Evolutionary conservation across 1,284 basidiomycete genomes (phyloP).

Genomic region (Violaceomyces palustris): DNA sequence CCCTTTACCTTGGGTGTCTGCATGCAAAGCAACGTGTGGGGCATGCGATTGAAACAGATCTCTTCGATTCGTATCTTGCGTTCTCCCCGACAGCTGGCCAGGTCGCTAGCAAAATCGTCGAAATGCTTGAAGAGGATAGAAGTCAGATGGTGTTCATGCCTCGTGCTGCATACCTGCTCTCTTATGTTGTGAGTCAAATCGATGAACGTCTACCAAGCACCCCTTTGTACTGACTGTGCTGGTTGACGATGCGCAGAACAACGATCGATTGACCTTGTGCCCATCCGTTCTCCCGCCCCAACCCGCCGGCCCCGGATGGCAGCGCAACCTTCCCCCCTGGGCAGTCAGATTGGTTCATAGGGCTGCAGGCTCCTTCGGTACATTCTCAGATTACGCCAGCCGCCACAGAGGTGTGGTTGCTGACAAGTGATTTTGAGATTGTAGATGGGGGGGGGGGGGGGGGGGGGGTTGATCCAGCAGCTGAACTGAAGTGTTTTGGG

Average conservation of each 20-base stretch:
- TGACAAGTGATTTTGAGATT: slow-evolving; percentile 1
- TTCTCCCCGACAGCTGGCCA: slow-evolving; percentile 8
- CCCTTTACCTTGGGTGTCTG: too few species aligned
- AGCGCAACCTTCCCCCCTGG: slow-evolving; percentile 17
- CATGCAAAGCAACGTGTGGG: too few species aligned
- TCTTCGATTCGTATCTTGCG: background rate
- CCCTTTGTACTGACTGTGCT: background rate
- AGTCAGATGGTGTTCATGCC: slow-evolving; percentile 28
- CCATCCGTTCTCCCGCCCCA: too few species aligned
- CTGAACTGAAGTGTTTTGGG: background rate
- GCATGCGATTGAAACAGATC: too few species aligned
- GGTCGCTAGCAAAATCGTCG: slow-evolving; percentile 26
- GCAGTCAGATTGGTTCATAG: slow-evolving; percentile 1
- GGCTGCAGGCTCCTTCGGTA: slow-evolving; percentile 11
- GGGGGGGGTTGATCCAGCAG: background rate
- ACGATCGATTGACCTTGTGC: background rate
- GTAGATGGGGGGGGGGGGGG: background rate
- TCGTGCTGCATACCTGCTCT: slow-evolving; percentile 15
- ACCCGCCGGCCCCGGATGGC: background rate
- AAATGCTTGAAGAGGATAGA: slow-evolving; percentile 23
- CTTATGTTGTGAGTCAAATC: slow-evolving; percentile 10
- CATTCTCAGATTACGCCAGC: slow-evolving; percentile 22
- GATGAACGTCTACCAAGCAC: background rate
- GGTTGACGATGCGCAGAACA: background rate
- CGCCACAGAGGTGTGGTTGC: slow-evolving; percentile 10